These are phyloP conservation scores for Lepidium campestre DNA, from an alignment of 441 rosid species.

Conservation along the genomic window DNA sequence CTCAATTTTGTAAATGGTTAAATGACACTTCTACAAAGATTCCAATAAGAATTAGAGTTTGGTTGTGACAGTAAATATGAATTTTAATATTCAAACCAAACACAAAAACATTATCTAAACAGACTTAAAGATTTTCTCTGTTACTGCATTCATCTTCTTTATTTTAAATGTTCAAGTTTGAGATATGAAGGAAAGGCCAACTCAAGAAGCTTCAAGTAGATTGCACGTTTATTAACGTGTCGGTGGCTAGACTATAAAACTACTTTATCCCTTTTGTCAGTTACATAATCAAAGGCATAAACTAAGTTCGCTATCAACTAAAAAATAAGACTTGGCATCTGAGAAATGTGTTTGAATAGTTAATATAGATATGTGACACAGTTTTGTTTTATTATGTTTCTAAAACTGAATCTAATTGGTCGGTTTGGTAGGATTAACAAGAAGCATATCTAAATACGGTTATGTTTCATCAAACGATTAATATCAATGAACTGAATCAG, in stretches of 20 bases:
- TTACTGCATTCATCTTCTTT: not conserved
- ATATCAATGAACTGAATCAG: not conserved
- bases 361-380: not conserved
- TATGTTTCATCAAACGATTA: not conserved
- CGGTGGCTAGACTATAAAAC: slow-evolving; percentile 8
- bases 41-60: too few relatives aligned
- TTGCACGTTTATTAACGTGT: slow-evolving; percentile 9
- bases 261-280: not conserved
- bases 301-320: not conserved
- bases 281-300: slow-evolving; percentile 1
- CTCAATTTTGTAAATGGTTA: too few relatives aligned
- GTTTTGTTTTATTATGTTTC: not conserved
- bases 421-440: not conserved
- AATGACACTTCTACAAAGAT: too few relatives aligned
- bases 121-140: not conserved
- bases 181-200: not conserved
- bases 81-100: not conserved
- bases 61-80: not conserved
- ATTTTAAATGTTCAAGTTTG: not conserved
- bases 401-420: not conserved
- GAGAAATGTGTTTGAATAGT: not conserved
- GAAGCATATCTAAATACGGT: not conserved
- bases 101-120: not conserved
- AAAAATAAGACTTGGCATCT: not conserved
- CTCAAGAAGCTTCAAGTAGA: not conserved